Percentiles rank a stretch among this genome's conserved stretches.
phyloP scores from a whole-genome alignment of 371 early-diverging fungal species.

The Lichtheimia ornata region DNA sequence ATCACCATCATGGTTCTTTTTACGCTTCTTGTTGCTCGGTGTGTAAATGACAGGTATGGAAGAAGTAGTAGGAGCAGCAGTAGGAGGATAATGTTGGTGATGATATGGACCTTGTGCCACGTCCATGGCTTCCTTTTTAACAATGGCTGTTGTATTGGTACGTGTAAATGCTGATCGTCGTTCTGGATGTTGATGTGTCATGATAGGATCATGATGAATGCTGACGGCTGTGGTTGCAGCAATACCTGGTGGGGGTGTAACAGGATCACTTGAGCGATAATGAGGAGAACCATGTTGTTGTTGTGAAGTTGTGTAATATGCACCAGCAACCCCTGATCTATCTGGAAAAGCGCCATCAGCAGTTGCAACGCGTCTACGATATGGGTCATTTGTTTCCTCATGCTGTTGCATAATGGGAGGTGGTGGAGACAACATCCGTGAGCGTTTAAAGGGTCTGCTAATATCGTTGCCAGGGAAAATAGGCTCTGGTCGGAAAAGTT shows the following conservation, averaged over 20 bases:
- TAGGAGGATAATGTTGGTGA: background rate
- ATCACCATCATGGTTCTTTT: slow-evolving; percentile 17
- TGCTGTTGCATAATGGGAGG: background rate
- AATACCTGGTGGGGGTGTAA: too few relatives aligned
- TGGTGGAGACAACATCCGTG: slow-evolving; percentile 9
- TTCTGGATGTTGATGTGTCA: background rate
- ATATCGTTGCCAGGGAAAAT: slow-evolving; percentile 21
- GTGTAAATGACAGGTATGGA: slow-evolving; percentile 31
- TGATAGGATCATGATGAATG: too few relatives aligned
- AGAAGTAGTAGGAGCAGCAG: background rate
- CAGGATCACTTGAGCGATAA: too few relatives aligned
- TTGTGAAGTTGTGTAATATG: background rate
- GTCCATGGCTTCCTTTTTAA: slow-evolving; percentile 4
- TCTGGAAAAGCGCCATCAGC: background rate
- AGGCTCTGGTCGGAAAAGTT: slow-evolving; percentile 39
- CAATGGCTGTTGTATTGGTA: slow-evolving; percentile 1
- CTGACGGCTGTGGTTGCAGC: slow-evolving; percentile 4
- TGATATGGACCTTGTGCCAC: background rate
- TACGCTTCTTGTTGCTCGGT: slow-evolving; percentile 32
- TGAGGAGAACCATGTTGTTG: slow-evolving; percentile 1
- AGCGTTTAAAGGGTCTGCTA: slow-evolving; percentile 2
- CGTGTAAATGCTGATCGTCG: slow-evolving; percentile 17
- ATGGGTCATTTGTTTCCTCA: slow-evolving; percentile 7
- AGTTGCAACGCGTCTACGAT: slow-evolving; percentile 9
- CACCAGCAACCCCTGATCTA: slow-evolving; percentile 5